Base-by-base conservation (phyloP, 2,329 filamentous ascomycete species). In the Cercospora zeina region DNA sequence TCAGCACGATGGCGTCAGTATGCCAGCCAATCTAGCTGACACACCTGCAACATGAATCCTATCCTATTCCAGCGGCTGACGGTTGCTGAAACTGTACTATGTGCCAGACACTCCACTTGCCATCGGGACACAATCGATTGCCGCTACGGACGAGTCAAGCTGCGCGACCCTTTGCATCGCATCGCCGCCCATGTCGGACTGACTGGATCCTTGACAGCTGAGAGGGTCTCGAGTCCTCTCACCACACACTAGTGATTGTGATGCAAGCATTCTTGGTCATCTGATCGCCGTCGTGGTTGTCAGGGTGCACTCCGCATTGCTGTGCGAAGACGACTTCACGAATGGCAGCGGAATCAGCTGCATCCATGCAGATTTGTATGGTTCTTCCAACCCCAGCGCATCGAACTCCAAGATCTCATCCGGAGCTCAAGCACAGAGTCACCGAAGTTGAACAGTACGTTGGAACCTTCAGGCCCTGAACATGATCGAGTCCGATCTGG, bases 361-460 rank as follows among this genome's bases (percentile, higher is more conserved):
- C 8, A 2, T 51, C 14, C 27, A 33, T 51, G 27, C n/a, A n/a
- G n/a, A n/a, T n/a, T n/a, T n/a, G n/a, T n/a, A n/a, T 33, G 27
- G 27, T 24, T 16, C 13, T 24, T 0, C 2, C 2, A n/a, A 4
- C 8, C 27, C 49, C 1, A 21, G n/a, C 2, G 6, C n/a, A 13
- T 8, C 3, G 11, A 10, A 13, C 19, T 51, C 2, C 6, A 3
- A 19, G 27, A 14, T 19, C 11, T 33, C 49, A 10, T 11, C 49
- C 49, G 49, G 13, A 51, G 49, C 30, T 34, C 27, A 51, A 51
- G 49, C 49, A 33, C n/a, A 31, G 49, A 51, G 31, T 14, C n/a
- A 19, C 49, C 49, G 49, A 51, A 51, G 49, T 33, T 8, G 10
- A 16, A 8, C 27, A 51, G 27, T 16, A 14, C 49, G 39, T 21